Evolutionary conservation across 2,329 filamentous ascomycete genomes (phyloP).

Genomic region (Fusarium heterosporum): DNA sequence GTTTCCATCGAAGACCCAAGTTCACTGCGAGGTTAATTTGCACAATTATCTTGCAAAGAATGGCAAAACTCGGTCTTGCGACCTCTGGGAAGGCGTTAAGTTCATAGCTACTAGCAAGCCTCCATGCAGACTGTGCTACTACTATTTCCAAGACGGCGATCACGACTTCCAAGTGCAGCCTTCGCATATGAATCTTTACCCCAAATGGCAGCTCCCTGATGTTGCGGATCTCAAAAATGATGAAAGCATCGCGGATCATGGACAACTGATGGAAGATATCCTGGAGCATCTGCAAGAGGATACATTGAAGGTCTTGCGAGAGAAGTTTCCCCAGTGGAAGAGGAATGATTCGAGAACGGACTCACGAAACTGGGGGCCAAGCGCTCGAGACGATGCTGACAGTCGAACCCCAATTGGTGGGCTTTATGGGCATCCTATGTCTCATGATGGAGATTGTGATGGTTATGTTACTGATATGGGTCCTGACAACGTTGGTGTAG

Average conservation of each 20-base stretch:
- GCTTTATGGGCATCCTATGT: not conserved
- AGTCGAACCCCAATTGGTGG: not conserved
- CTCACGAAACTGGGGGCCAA: not conserved
- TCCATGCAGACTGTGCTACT: conserved; percentile 7
- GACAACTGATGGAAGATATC: conserved; percentile 6
- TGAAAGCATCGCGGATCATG: not conserved
- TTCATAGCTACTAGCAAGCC: conserved; percentile 20
- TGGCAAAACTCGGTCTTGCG: conserved; percentile 4
- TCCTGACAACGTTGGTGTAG: not conserved
- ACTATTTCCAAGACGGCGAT: conserved; percentile 7
- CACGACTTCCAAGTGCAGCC: conserved; percentile 9
- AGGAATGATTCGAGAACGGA: conserved; percentile 12
- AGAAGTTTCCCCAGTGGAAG: conserved; percentile 6
- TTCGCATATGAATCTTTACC: conserved; percentile 12
- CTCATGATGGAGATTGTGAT: not conserved
- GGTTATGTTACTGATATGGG: not conserved
- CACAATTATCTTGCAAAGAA: not conserved
- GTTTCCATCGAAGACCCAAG: conserved; percentile 2
- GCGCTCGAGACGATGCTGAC: not conserved
- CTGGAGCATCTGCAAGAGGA: conserved; percentile 3
- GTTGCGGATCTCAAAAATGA: not conserved
- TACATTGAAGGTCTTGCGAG: not conserved
- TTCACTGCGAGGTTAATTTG: conserved; percentile 10
- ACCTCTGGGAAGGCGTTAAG: conserved; percentile 3
- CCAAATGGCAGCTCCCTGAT: conserved; percentile 6